Conservation (phyloP, 1,139 yeast species). For the Nematodospora anomalae region DNA sequence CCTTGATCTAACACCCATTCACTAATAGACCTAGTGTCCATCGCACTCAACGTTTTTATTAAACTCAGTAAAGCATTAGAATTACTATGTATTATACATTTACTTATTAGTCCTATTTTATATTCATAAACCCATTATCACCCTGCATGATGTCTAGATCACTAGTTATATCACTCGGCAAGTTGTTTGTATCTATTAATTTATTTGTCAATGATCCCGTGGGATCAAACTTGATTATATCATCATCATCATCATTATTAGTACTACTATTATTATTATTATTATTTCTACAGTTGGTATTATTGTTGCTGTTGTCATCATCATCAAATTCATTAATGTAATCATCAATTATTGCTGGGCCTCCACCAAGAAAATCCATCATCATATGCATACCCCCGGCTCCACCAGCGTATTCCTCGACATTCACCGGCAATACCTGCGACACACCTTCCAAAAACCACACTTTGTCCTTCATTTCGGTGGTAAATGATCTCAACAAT, state of each 20-base stretch:
- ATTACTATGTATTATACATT: too few relatives aligned
- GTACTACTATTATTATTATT: background rate
- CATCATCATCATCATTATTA: background rate
- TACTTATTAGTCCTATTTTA: conserved; percentile 13
- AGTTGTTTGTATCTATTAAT: conserved; percentile 52
- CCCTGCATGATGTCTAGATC: conserved; percentile 50
- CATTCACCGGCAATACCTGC: conserved; percentile 79
- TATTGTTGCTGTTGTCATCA: conserved; percentile 16
- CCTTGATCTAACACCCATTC: too few relatives aligned
- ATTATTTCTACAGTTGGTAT: background rate
- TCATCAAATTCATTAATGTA: conserved; percentile 46
- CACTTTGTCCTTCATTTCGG: conserved; percentile 83
- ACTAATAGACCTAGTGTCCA: too few relatives aligned
- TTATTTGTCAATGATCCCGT: conserved; percentile 40
- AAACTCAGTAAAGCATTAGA: too few relatives aligned
- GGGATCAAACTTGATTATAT: conserved; percentile 49
- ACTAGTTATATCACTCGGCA: conserved; percentile 57
- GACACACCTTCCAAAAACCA: conserved; percentile 96
- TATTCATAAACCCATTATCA: conserved; percentile 21
- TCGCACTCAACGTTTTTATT: too few relatives aligned
- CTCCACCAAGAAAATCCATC: conserved; percentile 82
- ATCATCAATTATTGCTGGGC: conserved; percentile 49
- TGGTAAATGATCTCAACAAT: conserved; percentile 73
- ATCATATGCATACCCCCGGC: conserved; percentile 88
- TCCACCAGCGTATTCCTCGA: conserved; percentile 80